Evolutionary conservation across 2,329 filamentous ascomycete species (phyloP), one percentile per base, ranked within the genome.

Genomic region (Chrysoporthe austroafricana): DNA sequence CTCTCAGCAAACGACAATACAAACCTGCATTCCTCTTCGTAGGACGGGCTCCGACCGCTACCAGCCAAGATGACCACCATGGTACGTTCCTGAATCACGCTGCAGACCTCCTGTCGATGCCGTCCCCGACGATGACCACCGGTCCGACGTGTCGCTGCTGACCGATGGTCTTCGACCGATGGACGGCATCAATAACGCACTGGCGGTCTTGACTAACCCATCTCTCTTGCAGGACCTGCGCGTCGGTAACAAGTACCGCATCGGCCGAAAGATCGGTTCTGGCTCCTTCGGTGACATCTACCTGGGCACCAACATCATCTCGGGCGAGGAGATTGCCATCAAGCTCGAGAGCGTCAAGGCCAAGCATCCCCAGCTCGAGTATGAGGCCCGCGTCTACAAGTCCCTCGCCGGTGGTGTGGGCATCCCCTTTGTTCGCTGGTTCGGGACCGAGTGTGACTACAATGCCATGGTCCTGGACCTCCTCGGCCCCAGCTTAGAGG

Each of bases 301-400:
- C 83, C 90, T 98, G 65, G 96, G 96, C 76, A 99, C 96, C 80
- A 98, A 99, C 86, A 98, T 99, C 84, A 98, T 98, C 82, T 98
- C 96, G 4, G 96, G 96, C 71, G 96, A 99, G 82, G 96, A 99
- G 83, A 98, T 99, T 76, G 96, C 96, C 79, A 99, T 99, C 86
- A 99, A 99, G 86, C 93, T 99, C 70, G 96, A 99, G 83, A 97
- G 93, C 73, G 95, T 98, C 84, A 99, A 99, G 88, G 95, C 96
- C 79, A 98, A 99, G 87, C 96, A 98, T 81, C 96, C 96, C 68
- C 96, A 98, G 82, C 90, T 99, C 71, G 96, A 98, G 82, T 98
- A 98, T 86, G 96, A 99, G 83, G 96, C 96, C 68, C 93, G 95
- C 75, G 95, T 98, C 76, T 95, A 91, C 83, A 91, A 91, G 81